Conservation (phyloP, 352 stramenopile genomes). For the Globisporangium paddicum region DNA sequence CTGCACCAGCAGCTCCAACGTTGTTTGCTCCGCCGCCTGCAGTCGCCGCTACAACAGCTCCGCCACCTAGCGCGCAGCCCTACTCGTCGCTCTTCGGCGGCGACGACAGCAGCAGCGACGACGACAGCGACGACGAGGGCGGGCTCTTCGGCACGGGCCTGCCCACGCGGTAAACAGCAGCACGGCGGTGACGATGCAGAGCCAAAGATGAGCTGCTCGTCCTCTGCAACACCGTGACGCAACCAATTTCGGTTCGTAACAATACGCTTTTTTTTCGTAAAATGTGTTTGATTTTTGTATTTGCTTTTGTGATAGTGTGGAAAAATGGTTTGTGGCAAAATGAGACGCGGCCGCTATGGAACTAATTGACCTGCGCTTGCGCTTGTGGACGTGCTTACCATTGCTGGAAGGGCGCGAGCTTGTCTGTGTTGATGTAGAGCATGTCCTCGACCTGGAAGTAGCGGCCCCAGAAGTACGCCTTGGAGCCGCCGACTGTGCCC, state of each 20-base stretch:
- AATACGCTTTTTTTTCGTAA: not conserved
- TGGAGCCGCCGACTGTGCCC: slow-evolving; percentile 67
- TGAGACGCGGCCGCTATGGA: not conserved
- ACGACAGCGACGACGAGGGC: slow-evolving; percentile 74
- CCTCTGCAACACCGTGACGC: too few relatives aligned
- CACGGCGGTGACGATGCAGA: too few relatives aligned
- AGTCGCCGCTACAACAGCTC: not conserved
- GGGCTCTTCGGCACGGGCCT: slow-evolving; percentile 75
- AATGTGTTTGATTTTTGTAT: not conserved
- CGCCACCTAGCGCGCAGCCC: slow-evolving; percentile 19
- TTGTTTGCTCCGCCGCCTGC: slow-evolving; percentile 1
- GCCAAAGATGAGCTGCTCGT: too few relatives aligned
- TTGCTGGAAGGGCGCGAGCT: slow-evolving; percentile 72
- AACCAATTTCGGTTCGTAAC: not conserved
- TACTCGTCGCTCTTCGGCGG: slow-evolving; percentile 65
- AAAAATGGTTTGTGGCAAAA: not conserved
- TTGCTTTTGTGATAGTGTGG: too few relatives aligned
- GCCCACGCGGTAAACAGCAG: slow-evolving; percentile 46
- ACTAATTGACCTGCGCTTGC: not conserved
- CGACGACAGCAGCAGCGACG: slow-evolving; percentile 51
- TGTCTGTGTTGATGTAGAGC: slow-evolving; percentile 84
- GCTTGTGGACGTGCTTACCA: slow-evolving; percentile 36
- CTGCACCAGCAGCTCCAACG: not conserved
- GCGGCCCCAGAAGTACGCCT: slow-evolving; percentile 86
- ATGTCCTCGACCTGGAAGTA: slow-evolving; percentile 81